These are phyloP conservation scores for Trichosporon coremiiforme DNA, from an alignment of 1,284 basidiomycete species.

Conservation along the genomic window DNA sequence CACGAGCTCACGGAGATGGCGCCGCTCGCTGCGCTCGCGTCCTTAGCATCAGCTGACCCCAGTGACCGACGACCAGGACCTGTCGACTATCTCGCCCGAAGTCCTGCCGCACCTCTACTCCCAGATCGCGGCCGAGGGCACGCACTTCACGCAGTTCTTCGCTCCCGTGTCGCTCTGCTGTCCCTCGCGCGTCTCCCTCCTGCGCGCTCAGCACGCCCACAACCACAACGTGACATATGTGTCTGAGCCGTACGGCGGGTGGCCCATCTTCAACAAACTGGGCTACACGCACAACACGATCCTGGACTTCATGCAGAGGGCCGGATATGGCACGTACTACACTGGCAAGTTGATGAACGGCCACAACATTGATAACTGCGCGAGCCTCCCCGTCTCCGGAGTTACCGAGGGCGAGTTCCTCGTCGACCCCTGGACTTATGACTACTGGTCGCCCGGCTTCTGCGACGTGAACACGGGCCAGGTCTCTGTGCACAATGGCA, in stretches of 20 bases:
- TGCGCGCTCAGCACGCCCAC: constrained; percentile 44
- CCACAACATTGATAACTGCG: constrained; percentile 39
- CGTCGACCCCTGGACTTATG: constrained; percentile 48
- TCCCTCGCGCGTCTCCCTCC: constrained; percentile 41
- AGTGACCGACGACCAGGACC: constrained; percentile 44
- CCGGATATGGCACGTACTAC: constrained; percentile 47
- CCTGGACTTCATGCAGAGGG: constrained; percentile 42
- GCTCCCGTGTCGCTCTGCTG: constrained; percentile 44
- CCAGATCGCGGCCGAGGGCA: constrained; percentile 37
- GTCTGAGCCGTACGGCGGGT: constrained; percentile 41
- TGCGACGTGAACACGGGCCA: constrained; percentile 34
- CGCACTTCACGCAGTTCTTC: constrained; percentile 41
- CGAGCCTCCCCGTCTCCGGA: constrained; percentile 33
- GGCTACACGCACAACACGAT: constrained; percentile 43
- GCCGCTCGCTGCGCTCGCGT: background rate
- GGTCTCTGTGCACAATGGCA: constrained; percentile 33
- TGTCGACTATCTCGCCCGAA: constrained; percentile 26
- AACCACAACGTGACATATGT: constrained; percentile 48
- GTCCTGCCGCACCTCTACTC: constrained; percentile 35
- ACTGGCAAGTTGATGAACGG: constrained; percentile 50
- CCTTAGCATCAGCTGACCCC: background rate
- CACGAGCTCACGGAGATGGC: no score
- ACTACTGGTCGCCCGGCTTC: constrained; percentile 42
- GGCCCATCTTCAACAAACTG: constrained; percentile 43
- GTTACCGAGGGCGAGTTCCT: constrained; percentile 41